Evolutionary conservation across 257 asterid species (phyloP).

Genomic region (Solanum chiquidenum): DNA sequence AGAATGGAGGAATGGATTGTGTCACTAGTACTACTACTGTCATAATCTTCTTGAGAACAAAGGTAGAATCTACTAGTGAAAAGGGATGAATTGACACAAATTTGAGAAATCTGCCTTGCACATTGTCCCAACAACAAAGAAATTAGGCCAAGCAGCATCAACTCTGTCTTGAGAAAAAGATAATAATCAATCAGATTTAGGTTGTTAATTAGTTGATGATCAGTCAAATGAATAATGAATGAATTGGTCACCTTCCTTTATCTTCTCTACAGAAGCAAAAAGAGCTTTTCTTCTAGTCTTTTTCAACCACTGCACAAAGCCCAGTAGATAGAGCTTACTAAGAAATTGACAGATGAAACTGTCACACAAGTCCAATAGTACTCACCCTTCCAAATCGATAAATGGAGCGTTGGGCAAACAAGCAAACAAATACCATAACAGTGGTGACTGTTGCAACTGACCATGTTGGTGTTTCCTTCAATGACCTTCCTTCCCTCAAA

Average conservation of each 20-base stretch:
- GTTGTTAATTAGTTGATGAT: background rate
- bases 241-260: constrained; percentile 54
- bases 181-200: background rate
- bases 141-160: constrained; percentile 88
- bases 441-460: constrained; percentile 91
- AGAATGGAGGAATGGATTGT: constrained; percentile 11
- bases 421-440: constrained; percentile 78
- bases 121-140: constrained; percentile 86
- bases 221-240: too few species aligned
- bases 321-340: background rate
- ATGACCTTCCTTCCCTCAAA: constrained; percentile 68
- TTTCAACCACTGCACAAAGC: constrained; percentile 62
- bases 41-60: constrained; percentile 63
- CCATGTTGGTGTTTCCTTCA: constrained; percentile 91
- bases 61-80: constrained; percentile 65
- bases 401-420: constrained; percentile 70
- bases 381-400: constrained; percentile 80
- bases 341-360: background rate
- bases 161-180: constrained; percentile 31
- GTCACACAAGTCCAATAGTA: background rate
- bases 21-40: background rate
- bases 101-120: constrained; percentile 69
- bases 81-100: constrained; percentile 73
- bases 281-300: constrained; percentile 81
- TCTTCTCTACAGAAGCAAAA: constrained; percentile 70